Evolutionary conservation across 352 stramenopile species (phyloP), one percentile per base, ranked within the genome.

Genomic region (Globisporangium camurandrum): DNA sequence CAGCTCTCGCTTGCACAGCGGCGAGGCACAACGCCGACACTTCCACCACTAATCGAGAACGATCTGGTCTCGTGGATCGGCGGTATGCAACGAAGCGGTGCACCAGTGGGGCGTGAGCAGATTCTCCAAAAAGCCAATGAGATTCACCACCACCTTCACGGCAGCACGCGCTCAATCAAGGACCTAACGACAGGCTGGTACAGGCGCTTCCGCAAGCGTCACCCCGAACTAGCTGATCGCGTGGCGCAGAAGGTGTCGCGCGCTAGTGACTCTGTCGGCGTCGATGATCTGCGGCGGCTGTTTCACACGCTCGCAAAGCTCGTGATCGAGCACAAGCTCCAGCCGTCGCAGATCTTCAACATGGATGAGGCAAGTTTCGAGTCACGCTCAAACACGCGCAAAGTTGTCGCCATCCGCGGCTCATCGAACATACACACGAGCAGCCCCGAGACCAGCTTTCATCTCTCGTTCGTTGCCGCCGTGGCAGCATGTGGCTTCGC

Each of bases 301-400:
- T 55, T 55, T 26, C 36, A 55, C 12, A 55, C 20, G 9, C 36
- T 55, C 22, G 42, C 37, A n/a, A 55, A 46, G 16, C 23, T 55
- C 19, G 26, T 30, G 19, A 55, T 38, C 22, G 34, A 37, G 30
- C 11, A 19, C 22, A 40, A 37, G 24, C 23, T 36, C 31, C 20
- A 55, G 23, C 23, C 19, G 34, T 47, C 33, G 38, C 14, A 55
- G 26, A 20, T 47, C 20, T 30, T 48, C 38, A 48, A 55, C 14
- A 38, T 55, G 19, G 30, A 55, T 17, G 34, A 55, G 38, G 47
- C 49, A 3, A 38, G 36, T 16, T 55, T 55, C 17, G 17, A 27
- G 7, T 47, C 49, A 28, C 14, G 49, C 12, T 31, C 49, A 40
- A 55, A 55, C 23, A 47, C 49, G 38, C 23, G 38, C 36, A 55